Conservation (phyloP, 805 yeast species). For the Hanseniaspora mollemarum region DNA sequence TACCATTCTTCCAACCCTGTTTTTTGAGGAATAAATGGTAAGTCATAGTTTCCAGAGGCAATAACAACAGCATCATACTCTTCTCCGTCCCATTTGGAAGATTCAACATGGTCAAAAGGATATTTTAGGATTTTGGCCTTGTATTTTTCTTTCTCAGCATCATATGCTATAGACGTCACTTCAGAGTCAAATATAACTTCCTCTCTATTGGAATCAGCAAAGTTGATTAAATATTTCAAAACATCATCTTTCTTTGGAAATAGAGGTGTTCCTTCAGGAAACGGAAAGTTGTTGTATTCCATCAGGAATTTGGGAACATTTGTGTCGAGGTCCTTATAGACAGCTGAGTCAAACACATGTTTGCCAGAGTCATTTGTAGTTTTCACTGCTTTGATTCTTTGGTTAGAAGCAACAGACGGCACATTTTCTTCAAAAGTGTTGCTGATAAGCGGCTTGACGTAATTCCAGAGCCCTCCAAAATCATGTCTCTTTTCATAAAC, state of each 20-base stretch:
- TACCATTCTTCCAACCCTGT: constrained; percentile 43
- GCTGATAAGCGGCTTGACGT: constrained; percentile 28
- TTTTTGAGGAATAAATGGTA: constrained; percentile 49
- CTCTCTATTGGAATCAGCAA: constrained; percentile 36
- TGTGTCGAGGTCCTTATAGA: constrained; percentile 52
- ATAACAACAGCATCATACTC: constrained; percentile 50
- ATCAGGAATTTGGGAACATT: constrained; percentile 52
- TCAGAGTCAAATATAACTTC: constrained; percentile 38
- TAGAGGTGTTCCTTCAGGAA: constrained; percentile 36
- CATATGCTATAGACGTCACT: constrained; percentile 34
- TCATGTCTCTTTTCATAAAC: constrained; percentile 46
- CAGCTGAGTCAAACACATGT: constrained; percentile 40
- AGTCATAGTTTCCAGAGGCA: constrained; percentile 54
- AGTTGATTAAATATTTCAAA: constrained; percentile 42
- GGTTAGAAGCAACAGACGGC: constrained; percentile 28
- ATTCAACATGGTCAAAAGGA: background rate
- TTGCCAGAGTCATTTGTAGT: constrained; percentile 17
- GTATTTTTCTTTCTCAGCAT: constrained; percentile 33
- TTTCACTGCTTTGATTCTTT: constrained; percentile 17
- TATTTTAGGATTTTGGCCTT: constrained; percentile 23
- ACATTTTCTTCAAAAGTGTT: constrained; percentile 22
- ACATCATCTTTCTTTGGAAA: constrained; percentile 54
- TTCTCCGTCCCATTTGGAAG: constrained; percentile 17
- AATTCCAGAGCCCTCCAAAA: constrained; percentile 69
- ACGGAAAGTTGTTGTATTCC: constrained; percentile 46